These are phyloP conservation scores for Globisporangium ultimum DNA, from an alignment of 352 stramenopile species.

Conservation along the genomic window DNA sequence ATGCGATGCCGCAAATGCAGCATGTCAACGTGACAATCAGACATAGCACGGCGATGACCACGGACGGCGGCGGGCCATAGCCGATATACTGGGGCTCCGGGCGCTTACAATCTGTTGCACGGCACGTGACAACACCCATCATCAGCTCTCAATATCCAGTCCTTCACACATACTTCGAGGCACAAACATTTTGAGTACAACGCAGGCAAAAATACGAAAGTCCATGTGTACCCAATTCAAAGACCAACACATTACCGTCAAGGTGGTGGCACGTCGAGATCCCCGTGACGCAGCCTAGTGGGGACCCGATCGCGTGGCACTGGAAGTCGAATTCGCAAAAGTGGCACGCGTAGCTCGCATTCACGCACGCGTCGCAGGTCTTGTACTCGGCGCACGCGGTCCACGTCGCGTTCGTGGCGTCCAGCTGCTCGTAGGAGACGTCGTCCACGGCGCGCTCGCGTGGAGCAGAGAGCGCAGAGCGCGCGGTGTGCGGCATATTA, in stretches of 20 bases:
- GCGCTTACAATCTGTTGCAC: conserved; percentile 69
- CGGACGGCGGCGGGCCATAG: conserved; percentile 73
- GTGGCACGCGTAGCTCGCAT: conserved; percentile 71
- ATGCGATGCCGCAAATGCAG: conserved; percentile 72
- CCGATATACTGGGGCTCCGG: conserved; percentile 68
- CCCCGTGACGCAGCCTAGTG: conserved; percentile 56
- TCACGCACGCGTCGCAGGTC: conserved; percentile 75
- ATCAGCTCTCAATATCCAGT: neutral
- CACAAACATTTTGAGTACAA: too few species aligned
- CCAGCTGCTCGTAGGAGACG: neutral
- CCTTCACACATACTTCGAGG: too few species aligned
- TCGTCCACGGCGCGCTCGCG: neutral
- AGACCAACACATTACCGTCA: conserved; percentile 32
- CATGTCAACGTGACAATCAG: conserved; percentile 79
- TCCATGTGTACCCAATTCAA: neutral
- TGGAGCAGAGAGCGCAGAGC: neutral
- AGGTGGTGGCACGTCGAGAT: conserved; percentile 83
- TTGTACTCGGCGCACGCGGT: conserved; percentile 44
- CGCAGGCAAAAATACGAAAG: too few species aligned
- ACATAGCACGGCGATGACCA: conserved; percentile 82
- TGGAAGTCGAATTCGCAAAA: conserved; percentile 85
- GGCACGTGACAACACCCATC: neutral
- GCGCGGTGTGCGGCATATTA: too few species aligned
- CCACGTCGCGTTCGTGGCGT: conserved; percentile 11
- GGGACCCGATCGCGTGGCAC: conserved; percentile 76